Evolutionary conservation across 345 rosid genomes (phyloP).

Genomic region (Sisymbrium irio): DNA sequence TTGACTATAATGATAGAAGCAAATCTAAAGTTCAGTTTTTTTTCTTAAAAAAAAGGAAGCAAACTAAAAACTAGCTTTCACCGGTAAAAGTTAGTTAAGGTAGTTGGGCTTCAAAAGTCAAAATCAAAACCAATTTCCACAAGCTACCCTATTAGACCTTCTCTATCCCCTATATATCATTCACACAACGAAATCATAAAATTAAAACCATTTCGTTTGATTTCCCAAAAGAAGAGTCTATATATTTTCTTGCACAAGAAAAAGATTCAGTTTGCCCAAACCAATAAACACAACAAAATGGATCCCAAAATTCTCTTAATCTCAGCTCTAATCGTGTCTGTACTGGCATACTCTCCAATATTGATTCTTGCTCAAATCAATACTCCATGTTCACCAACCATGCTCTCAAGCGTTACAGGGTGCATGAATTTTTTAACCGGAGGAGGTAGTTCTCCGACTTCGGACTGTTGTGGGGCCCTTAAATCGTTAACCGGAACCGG

Average conservation of each 20-base stretch:
- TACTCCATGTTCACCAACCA: conserved; percentile 51
- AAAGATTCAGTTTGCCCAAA: not conserved
- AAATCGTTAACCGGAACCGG: conserved; percentile 53
- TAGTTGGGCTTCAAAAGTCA: conserved; percentile 32
- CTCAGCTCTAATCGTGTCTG: conserved; percentile 1
- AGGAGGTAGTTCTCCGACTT: conserved; percentile 56
- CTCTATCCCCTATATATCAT: not conserved
- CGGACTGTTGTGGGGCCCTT: conserved; percentile 65
- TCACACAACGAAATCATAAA: not conserved
- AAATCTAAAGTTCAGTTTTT: conserved; percentile 13
- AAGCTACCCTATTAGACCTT: conserved; percentile 8
- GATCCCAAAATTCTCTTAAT: not conserved
- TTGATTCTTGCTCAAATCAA: conserved; percentile 42
- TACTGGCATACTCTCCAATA: conserved; percentile 33
- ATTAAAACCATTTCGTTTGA: not conserved
- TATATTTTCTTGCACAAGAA: not conserved
- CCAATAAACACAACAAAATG: conserved; percentile 14
- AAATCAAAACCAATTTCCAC: not conserved
- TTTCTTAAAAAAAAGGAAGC: not conserved
- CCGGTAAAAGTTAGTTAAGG: conserved; percentile 36
- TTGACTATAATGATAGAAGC: not conserved
- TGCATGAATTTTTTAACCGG: conserved; percentile 70
- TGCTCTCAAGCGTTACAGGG: conserved; percentile 54
- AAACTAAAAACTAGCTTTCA: not conserved
- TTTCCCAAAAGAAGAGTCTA: not conserved